phyloP scores from a whole-genome alignment of 202 grass and related monocot genomes.

The Hordeum pubiflorum region DNA sequence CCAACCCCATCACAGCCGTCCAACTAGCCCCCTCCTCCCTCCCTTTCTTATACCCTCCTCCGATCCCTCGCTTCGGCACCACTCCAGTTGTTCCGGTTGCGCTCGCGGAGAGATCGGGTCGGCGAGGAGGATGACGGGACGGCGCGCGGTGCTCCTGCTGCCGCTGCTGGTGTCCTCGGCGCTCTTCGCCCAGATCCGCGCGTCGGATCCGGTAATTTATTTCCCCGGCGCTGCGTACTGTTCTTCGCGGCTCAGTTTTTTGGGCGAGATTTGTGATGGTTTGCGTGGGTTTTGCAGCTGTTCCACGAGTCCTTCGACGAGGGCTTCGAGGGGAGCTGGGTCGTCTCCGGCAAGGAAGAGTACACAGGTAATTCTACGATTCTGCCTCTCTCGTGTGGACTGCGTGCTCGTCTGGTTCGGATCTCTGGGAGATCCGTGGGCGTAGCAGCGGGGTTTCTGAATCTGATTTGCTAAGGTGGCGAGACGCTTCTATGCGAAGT shows the following conservation, averaged over 20 bases:
- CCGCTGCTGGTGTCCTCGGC: constrained; percentile 33
- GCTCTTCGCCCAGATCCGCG: constrained; percentile 58
- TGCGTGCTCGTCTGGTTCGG: neutral
- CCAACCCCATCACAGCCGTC: neutral
- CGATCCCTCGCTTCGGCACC: neutral
- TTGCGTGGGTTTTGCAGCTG: constrained; percentile 45
- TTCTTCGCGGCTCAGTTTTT: neutral
- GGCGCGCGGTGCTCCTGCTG: constrained; percentile 37
- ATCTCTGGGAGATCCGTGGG: constrained; percentile 24
- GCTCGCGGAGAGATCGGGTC: neutral
- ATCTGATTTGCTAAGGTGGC: neutral
- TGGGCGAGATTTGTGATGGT: constrained; percentile 6
- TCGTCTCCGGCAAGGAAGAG: constrained; percentile 56
- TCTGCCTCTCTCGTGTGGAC: neutral
- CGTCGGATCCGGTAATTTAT: constrained; percentile 65
- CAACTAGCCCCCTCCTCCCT: neutral
- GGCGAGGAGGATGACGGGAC: constrained; percentile 24
- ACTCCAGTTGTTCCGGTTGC: no score
- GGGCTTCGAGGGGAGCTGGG: constrained; percentile 66
- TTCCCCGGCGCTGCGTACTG: neutral
- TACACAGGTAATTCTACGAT: constrained; percentile 45
- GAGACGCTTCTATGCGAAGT: neutral
- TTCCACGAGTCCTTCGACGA: constrained; percentile 84
- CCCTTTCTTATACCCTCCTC: constrained; percentile 2
- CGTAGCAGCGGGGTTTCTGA: neutral